phyloP scores from a whole-genome alignment of 108 stramenopile genomes.

The Discostella stelligeroides region DNA sequence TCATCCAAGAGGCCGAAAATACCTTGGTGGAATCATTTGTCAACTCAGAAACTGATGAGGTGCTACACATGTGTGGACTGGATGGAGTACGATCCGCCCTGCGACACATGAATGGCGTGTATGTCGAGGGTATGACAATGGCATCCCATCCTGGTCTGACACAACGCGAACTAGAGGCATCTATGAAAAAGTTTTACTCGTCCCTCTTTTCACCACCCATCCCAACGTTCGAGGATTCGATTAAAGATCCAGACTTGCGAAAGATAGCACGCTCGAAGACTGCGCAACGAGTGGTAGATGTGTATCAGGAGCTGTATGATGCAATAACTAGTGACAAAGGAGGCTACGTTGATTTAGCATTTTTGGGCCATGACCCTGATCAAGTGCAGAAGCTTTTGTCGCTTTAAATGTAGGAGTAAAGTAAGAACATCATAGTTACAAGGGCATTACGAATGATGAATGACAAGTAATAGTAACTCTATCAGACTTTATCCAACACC shows the following conservation, averaged over 20 bases:
- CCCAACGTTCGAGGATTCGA: conserved; percentile 74
- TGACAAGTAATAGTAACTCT: too few species aligned
- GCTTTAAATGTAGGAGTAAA: conserved; percentile 15
- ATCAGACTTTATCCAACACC: too few species aligned
- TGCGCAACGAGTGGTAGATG: conserved; percentile 58
- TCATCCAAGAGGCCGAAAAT: conserved; percentile 60
- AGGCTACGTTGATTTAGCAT: conserved; percentile 78
- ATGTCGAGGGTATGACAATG: conserved; percentile 75
- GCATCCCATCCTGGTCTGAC: conserved; percentile 79
- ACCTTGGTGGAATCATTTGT: conserved; percentile 67
- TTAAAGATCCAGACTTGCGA: conserved; percentile 79
- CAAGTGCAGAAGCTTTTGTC: conserved; percentile 80
- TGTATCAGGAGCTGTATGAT: conserved; percentile 63
- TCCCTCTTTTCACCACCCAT: conserved; percentile 82
- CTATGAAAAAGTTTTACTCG: conserved; percentile 80
- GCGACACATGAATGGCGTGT: conserved; percentile 55
- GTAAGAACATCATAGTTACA: neutral
- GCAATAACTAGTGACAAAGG: conserved; percentile 61
- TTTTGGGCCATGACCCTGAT: conserved; percentile 72
- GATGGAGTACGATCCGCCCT: conserved; percentile 49
- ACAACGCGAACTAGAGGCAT: conserved; percentile 55
- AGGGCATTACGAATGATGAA: too few species aligned
- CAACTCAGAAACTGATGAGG: conserved; percentile 61
- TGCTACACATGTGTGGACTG: conserved; percentile 73
- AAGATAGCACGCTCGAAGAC: conserved; percentile 72